Evolutionary conservation across 139 green algal species (phyloP).

Genomic region (Pleodorina starrii): DNA sequence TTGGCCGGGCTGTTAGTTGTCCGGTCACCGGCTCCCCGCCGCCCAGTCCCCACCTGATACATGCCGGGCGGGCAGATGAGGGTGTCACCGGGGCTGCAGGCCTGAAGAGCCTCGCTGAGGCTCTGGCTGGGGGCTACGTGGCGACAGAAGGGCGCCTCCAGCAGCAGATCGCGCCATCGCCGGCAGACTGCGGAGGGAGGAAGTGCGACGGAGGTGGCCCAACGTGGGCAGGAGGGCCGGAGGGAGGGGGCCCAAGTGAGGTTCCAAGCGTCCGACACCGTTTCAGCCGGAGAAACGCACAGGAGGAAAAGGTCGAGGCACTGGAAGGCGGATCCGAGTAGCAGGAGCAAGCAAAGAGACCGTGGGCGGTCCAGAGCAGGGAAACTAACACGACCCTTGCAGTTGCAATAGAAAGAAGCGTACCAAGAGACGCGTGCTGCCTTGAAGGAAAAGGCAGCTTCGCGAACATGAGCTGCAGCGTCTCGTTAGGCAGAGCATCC

Average conservation of each 20-base stretch:
- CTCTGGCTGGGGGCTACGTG: background rate
- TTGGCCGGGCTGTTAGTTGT: no score
- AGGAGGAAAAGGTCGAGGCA: no score
- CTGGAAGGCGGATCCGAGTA: no score
- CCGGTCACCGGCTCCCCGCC: no score
- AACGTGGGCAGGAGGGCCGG: background rate
- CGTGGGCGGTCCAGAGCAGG: no score
- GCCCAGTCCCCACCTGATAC: constrained; percentile 38
- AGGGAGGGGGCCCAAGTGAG: background rate
- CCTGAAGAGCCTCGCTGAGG: constrained; percentile 20
- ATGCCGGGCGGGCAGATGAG: constrained; percentile 22
- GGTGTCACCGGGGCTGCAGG: background rate
- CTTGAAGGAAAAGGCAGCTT: background rate
- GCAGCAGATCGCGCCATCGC: constrained; percentile 23
- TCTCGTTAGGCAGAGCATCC: constrained; percentile 11
- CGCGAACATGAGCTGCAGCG: background rate
- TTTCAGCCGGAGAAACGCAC: no score
- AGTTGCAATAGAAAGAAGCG: no score
- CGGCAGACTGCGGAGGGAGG: constrained; percentile 21
- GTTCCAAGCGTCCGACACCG: background rate
- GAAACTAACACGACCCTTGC: no score
- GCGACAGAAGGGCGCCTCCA: constrained; percentile 13
- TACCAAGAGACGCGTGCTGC: background rate
- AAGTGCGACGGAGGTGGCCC: background rate
- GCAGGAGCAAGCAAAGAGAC: no score